These are phyloP conservation scores for Cytospora schulzeri DNA, from an alignment of 2,329 filamentous ascomycete genomes.

Conservation along the genomic window DNA sequence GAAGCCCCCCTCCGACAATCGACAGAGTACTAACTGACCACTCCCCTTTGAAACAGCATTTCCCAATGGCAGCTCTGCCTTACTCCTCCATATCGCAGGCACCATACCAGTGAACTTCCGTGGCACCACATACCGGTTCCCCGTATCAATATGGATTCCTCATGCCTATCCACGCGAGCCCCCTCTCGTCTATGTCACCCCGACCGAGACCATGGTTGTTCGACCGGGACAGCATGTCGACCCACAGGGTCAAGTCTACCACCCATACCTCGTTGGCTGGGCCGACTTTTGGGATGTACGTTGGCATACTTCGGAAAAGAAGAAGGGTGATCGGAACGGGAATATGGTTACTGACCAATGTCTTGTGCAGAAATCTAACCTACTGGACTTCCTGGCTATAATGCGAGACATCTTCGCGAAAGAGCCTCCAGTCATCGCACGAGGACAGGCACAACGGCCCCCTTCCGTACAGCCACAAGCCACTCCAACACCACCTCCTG, in stretches of 20 bases:
- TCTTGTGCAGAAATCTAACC: constrained; percentile 70
- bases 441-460: constrained; percentile 54
- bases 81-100: constrained; percentile 83
- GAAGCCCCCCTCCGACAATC: neutral
- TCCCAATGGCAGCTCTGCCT: constrained; percentile 81
- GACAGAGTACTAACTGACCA: constrained; percentile 12
- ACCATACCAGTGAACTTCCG: constrained; percentile 91
- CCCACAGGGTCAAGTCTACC: constrained; percentile 89
- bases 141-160: constrained; percentile 89
- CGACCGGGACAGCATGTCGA: constrained; percentile 94
- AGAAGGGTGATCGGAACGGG: neutral
- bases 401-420: constrained; percentile 88
- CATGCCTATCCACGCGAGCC: constrained; percentile 85
- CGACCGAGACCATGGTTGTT: constrained; percentile 85
- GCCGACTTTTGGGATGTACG: constrained; percentile 85
- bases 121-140: constrained; percentile 86
- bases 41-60: constrained; percentile 63
- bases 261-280: constrained; percentile 94
- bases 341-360: constrained; percentile 28
- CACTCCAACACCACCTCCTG: constrained; percentile 58
- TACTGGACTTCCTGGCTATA: constrained; percentile 80
- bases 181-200: constrained; percentile 85
- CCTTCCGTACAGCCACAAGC: constrained; percentile 40
- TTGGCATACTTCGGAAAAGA: constrained; percentile 31
- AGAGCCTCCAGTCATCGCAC: constrained; percentile 87